Evolutionary conservation across 176 grass and related monocot species (phyloP).

Genomic region (Carex littledalei): DNA sequence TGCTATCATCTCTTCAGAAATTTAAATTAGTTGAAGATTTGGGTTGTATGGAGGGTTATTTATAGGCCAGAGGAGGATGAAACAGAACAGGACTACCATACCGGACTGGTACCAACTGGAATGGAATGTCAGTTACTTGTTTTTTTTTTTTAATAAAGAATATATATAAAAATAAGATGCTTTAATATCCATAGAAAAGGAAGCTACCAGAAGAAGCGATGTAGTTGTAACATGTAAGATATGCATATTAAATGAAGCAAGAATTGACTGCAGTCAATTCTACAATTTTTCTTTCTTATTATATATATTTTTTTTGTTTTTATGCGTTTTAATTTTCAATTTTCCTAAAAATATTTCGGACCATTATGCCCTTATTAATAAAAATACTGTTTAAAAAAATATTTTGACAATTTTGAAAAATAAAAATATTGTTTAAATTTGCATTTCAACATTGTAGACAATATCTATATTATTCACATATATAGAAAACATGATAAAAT

Average conservation of each 20-base stretch:
- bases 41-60: conserved; percentile 21
- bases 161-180: neutral
- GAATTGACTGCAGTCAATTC: neutral
- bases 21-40: neutral
- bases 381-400: too few relatives aligned
- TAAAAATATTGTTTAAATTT: too few relatives aligned
- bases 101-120: neutral
- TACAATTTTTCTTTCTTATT: neutral
- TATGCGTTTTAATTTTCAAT: too few relatives aligned
- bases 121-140: neutral
- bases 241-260: neutral
- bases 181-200: neutral
- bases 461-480: too few relatives aligned
- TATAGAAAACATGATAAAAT: too few relatives aligned
- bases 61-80: conserved; percentile 26
- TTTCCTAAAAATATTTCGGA: too few relatives aligned
- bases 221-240: neutral
- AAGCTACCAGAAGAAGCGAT: neutral
- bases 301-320: too few relatives aligned
- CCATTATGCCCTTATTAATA: too few relatives aligned
- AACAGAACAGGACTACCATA: neutral
- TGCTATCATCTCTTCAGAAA: conserved; percentile 20
- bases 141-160: neutral
- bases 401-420: too few relatives aligned
- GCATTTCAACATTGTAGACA: too few relatives aligned